These are phyloP conservation scores for Rubroshorea leprosula DNA, from an alignment of 345 rosid species.

Conservation along the genomic window DNA sequence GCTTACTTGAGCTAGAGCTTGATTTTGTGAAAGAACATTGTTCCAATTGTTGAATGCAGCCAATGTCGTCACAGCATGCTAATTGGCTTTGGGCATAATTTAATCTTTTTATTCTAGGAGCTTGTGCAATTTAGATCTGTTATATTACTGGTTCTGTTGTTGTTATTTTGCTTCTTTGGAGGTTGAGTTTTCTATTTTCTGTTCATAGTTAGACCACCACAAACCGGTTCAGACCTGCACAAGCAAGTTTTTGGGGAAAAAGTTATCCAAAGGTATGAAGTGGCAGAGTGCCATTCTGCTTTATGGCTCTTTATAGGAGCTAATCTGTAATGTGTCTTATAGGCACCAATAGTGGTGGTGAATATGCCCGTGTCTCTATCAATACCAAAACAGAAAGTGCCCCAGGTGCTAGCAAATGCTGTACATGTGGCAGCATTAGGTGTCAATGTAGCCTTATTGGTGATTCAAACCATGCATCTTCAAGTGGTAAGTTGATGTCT, in stretches of 20 bases:
- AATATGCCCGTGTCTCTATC: constrained; percentile 10
- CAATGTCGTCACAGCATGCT: neutral
- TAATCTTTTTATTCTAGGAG: neutral
- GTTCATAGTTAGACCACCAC: constrained; percentile 5
- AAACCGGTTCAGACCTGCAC: constrained; percentile 24
- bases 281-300: neutral
- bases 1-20: neutral
- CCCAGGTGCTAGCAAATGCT: constrained; percentile 31
- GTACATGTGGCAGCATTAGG: constrained; percentile 27
- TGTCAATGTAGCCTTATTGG: constrained; percentile 35
- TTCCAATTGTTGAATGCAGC: neutral
- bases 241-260: constrained; percentile 13
- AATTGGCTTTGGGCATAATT: neutral
- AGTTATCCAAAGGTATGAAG: neutral
- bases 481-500: constrained; percentile 28
- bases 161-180: neutral
- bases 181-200: neutral
- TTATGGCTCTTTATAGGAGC: neutral
- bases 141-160: neutral
- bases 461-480: constrained; percentile 28
- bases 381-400: constrained; percentile 25
- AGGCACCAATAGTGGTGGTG: constrained; percentile 15
- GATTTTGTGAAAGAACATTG: neutral
- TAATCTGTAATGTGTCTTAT: neutral
- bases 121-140: neutral